These are phyloP conservation scores for Hypoxylon trugodes DNA, from an alignment of 495 filamentous ascomycete species.

Conservation along the genomic window DNA sequence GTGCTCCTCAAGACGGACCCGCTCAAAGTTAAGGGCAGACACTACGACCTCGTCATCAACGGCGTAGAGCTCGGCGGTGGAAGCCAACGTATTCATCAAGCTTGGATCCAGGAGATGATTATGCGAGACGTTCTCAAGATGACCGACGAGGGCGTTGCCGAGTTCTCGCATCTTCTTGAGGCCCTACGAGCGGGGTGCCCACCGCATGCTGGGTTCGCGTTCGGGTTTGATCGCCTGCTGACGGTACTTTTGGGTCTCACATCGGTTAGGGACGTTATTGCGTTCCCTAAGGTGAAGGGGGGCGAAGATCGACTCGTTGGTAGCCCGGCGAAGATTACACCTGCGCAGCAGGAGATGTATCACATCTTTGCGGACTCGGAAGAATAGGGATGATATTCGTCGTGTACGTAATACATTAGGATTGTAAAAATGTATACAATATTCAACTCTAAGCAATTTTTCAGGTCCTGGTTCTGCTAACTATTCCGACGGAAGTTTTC, in stretches of 20 bases:
- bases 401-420: neutral
- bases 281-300: conserved; percentile 91
- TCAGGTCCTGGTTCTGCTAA: too few relatives aligned
- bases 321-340: conserved; percentile 71
- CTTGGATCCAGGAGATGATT: conserved; percentile 83
- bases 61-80: conserved; percentile 94
- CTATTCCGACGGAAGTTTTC: too few relatives aligned
- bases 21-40: conserved; percentile 74
- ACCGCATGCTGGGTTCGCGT: conserved; percentile 92
- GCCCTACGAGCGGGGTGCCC: conserved; percentile 89
- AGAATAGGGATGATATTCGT: neutral
- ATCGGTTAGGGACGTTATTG: conserved; percentile 89
- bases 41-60: conserved; percentile 96
- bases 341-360: conserved; percentile 74
- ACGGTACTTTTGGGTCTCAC: conserved; percentile 79
- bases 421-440: neutral
- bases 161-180: conserved; percentile 85
- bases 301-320: conserved; percentile 84
- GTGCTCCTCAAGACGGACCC: conserved; percentile 78
- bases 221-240: conserved; percentile 92
- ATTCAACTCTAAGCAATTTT: too few relatives aligned
- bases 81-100: conserved; percentile 89
- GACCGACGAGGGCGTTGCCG: conserved; percentile 66
- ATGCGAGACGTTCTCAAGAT: conserved; percentile 81
- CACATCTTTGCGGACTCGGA: conserved; percentile 55